Conservation (phyloP, 176 grass and related monocot species). For the Areca catechu region DNA sequence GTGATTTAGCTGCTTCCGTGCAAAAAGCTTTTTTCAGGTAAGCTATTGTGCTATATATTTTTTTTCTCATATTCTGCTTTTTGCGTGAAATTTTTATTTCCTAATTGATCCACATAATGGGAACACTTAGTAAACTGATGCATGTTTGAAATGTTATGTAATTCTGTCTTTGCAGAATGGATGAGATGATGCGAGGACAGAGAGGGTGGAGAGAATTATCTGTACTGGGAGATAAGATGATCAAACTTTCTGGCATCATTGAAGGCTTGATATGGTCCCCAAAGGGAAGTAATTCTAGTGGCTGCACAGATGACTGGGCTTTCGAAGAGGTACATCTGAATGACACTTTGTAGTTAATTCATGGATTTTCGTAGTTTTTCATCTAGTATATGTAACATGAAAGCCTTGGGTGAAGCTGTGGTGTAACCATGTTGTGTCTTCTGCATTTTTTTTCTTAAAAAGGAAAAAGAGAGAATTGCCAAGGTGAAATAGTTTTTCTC, state of each 20-base stretch:
- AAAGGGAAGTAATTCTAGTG: slow-evolving; percentile 49
- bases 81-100: no score
- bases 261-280: slow-evolving; percentile 93
- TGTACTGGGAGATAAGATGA: slow-evolving; percentile 81
- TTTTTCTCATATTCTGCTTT: no score
- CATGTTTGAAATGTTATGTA: not conserved
- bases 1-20: slow-evolving; percentile 56
- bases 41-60: no score
- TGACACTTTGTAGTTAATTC: not conserved
- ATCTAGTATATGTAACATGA: no score
- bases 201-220: slow-evolving; percentile 93
- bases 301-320: slow-evolving; percentile 48
- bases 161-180: slow-evolving; percentile 59
- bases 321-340: slow-evolving; percentile 65
- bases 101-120: no score
- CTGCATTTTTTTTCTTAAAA: no score
- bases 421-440: no score
- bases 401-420: no score
- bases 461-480: no score
- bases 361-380: not conserved
- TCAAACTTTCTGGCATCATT: slow-evolving; percentile 71
- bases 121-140: no score
- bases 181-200: slow-evolving; percentile 97
- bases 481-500: no score
- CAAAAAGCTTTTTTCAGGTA: slow-evolving; percentile 88